Base-by-base conservation (phyloP, 1,284 basidiomycete genomes). In the Naganishia sp. region DNA sequence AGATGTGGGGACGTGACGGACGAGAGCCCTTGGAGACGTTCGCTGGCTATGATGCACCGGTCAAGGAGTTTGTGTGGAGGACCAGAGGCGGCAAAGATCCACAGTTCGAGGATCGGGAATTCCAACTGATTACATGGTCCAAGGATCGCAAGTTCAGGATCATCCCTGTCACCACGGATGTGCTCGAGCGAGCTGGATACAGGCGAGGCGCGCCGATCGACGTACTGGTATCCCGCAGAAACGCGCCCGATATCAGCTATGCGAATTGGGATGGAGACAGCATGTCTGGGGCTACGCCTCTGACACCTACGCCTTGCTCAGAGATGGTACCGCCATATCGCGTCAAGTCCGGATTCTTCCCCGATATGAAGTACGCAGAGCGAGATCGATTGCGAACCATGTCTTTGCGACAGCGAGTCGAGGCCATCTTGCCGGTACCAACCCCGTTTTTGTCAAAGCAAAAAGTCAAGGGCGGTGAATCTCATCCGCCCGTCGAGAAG, bases 1-100 rank as follows among this genome's bases (percentile, higher is more conserved):
- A 93, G 76, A 90, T 99, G 88, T 98, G 88, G 82, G 79, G 81
- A 48, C 76, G 75, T 9, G 87, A 89, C 28, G 55, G 55, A 11
- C 69, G 72, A 23, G 71, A 71, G 5, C 63, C 63, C 3, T 86
- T 93, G 9, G 86, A 90, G 67, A 82, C 84, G 3, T 97, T 96
- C 71, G 89, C 90, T 70, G 94, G 94, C 0, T 93, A 96, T 76
- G 85, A 86, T 0, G 94, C 96, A 73, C 90, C 94, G 5, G 95
- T 98, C 44, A 97, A 97, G 74, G 95, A 99, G 79, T 99, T 96
- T 74, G 94, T 99, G 1, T 98, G 96, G 94, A 83, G 96, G 66
- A 86, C 85, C 0, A 75, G 82, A 57, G 85, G 85, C 52, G 82
- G 81, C 0, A 72, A 79, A 13, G 79, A 83, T 75, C 64, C 71